phyloP scores from a whole-genome alignment of 495 filamentous ascomycete genomes.

The Aspergillus cavernicola region DNA sequence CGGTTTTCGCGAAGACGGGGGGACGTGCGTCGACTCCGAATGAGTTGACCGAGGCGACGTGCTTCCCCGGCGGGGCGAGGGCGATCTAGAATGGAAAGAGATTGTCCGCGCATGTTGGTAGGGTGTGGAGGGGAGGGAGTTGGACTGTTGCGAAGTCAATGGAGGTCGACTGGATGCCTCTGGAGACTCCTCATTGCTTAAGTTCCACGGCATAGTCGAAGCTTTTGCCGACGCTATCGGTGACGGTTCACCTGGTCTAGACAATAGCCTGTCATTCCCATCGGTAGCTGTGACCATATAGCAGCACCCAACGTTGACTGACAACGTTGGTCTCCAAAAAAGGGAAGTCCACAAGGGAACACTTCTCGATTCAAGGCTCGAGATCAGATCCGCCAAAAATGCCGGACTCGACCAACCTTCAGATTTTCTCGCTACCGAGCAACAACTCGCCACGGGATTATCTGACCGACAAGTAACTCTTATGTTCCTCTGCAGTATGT shows the following conservation, averaged over 20 bases:
- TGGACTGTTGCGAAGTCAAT: slow-evolving; percentile 68
- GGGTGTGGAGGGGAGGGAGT: slow-evolving; percentile 90
- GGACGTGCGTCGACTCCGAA: slow-evolving; percentile 75
- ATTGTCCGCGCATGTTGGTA: slow-evolving; percentile 83
- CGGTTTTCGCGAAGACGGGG: slow-evolving; percentile 60
- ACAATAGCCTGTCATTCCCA: slow-evolving; percentile 42
- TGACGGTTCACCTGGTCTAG: slow-evolving; percentile 39
- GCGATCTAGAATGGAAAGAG: slow-evolving; percentile 79
- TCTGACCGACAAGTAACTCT: background rate
- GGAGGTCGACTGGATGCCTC: slow-evolving; percentile 39
- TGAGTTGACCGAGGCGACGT: slow-evolving; percentile 88
- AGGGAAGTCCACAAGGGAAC: background rate
- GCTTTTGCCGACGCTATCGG: slow-evolving; percentile 41
- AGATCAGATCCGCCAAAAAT: slow-evolving; percentile 9
- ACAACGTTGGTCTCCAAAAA: slow-evolving; percentile 26
- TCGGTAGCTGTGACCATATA: slow-evolving; percentile 45
- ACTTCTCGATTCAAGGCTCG: background rate
- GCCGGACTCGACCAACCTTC: slow-evolving; percentile 4
- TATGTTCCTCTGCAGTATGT: slow-evolving; percentile 5
- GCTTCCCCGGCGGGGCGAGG: slow-evolving; percentile 73
- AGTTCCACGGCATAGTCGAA: slow-evolving; percentile 42
- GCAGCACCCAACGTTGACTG: slow-evolving; percentile 30
- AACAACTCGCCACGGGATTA: slow-evolving; percentile 4
- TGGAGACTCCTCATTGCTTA: slow-evolving; percentile 33
- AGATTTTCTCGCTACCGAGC: slow-evolving; percentile 4